Percentiles rank a stretch among this genome's conserved stretches.
These are phyloP conservation scores for Phytophthora colocasiae DNA, from an alignment of 352 stramenopile species.

Conservation along the genomic window DNA sequence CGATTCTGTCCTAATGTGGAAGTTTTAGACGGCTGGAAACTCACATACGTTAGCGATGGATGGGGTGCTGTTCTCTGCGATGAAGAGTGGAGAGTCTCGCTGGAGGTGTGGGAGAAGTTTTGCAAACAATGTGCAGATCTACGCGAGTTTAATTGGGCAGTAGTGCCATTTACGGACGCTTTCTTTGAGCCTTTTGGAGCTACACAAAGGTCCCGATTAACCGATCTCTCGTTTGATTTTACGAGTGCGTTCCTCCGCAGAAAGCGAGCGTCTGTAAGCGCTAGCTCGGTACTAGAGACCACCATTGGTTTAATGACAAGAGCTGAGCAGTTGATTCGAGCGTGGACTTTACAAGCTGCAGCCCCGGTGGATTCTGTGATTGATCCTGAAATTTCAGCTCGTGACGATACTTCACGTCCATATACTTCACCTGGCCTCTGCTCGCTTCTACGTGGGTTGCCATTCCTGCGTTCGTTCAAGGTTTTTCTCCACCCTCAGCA, in stretches of 20 bases:
- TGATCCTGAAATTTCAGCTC: slow-evolving; percentile 13
- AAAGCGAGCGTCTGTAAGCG: slow-evolving; percentile 14
- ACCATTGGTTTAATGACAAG: slow-evolving; percentile 27
- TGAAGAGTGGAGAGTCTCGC: slow-evolving; percentile 58
- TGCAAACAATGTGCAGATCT: slow-evolving; percentile 45
- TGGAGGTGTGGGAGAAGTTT: slow-evolving; percentile 51
- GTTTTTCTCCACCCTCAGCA: slow-evolving; percentile 44
- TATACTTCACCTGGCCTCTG: slow-evolving; percentile 48
- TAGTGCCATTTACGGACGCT: slow-evolving; percentile 56
- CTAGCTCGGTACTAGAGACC: slow-evolving; percentile 3
- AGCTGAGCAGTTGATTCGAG: slow-evolving; percentile 26
- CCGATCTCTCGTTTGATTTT: slow-evolving; percentile 49
- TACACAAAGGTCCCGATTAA: slow-evolving; percentile 48
- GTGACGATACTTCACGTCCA: slow-evolving; percentile 25
- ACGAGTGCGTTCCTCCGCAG: slow-evolving; percentile 37
- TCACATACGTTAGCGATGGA: slow-evolving; percentile 59
- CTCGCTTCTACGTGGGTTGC: slow-evolving; percentile 38
- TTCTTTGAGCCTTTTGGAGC: slow-evolving; percentile 59
- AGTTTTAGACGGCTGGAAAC: slow-evolving; percentile 62
- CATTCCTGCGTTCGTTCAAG: slow-evolving; percentile 43
- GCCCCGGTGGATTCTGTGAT: slow-evolving; percentile 11
- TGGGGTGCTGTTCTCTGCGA: slow-evolving; percentile 55
- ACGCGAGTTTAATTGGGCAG: slow-evolving; percentile 66
- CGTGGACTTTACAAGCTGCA: slow-evolving; percentile 20
- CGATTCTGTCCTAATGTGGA: slow-evolving; percentile 60